Base-by-base conservation (phyloP, 257 asterid species). In the Verbascum thapsus region DNA sequence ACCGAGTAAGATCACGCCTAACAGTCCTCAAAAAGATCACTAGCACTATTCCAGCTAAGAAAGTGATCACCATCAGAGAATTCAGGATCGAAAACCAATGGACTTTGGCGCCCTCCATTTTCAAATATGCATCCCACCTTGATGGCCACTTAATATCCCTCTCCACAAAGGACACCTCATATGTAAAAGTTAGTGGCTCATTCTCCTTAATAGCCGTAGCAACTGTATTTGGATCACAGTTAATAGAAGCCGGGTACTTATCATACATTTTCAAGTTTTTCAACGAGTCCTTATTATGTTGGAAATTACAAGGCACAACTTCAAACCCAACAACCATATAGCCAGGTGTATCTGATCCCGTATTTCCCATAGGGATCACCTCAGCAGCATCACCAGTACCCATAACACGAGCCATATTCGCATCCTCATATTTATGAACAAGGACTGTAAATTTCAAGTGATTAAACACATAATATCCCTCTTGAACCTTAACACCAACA, bases 21-120 rank as follows among this genome's bases (percentile, higher is more conserved):
- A 85, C 89, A 8, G 96, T 88, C 79, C 96, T 81, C 79, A 85
- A 73, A 69, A 88, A 80, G 63, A 88, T 88, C 70, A 88, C 96
- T 34, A 88, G 87, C 62, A 88, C 96, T 7, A 88, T 85, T 51
- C 91, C 96, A 19, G 95, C 96, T 77, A 88, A 77, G 90, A 88
- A 88, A 61, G 95, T 85, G 66, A 88, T 82, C 80, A 85, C 96
- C 95, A 88, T 85, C 4, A 88, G 83, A n/a, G 96, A 88, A 71
- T 85, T 85, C 53, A 88, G 67, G 22, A 88, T 88, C 1, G 96
- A 88, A 69, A 88, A 88, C 96, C 96, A 88, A 61, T 88, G 96
- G 20, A 88, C 96, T 61, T 88, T 88, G 10, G 95, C 88, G 35
- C 96, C 96, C 68, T 85, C 96, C 96, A 88, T 88, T 74, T 88